Evolutionary conservation across 495 filamentous ascomycete genomes (phyloP).

Genomic region (Physcia stellaris): DNA sequence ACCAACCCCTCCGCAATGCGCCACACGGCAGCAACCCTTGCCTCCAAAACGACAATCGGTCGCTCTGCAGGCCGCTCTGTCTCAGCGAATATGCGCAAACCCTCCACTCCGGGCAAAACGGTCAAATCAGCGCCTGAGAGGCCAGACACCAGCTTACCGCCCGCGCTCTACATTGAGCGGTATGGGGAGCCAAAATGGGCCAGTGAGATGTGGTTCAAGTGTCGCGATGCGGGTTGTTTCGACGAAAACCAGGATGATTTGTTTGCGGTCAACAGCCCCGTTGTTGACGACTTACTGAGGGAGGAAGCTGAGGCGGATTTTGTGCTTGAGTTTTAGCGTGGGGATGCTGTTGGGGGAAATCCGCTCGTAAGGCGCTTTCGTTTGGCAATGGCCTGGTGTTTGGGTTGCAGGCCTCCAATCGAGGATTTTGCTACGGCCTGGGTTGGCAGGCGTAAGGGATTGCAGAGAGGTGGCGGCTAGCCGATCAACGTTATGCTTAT

Average conservation of each 20-base stretch:
- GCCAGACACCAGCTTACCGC: slow-evolving; percentile 22
- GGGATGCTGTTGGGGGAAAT: too few relatives aligned
- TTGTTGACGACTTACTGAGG: slow-evolving; percentile 10
- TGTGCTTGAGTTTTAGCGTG: slow-evolving; percentile 4
- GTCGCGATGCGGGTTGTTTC: slow-evolving; percentile 26
- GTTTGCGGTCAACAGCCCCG: slow-evolving; percentile 5
- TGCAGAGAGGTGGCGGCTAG: too few relatives aligned
- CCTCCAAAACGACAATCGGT: slow-evolving; percentile 64
- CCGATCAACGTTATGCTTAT: too few relatives aligned
- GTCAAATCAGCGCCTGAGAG: slow-evolving; percentile 1
- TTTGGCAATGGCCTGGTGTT: too few relatives aligned
- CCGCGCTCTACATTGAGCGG: slow-evolving; percentile 30
- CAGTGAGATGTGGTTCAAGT: slow-evolving; percentile 30
- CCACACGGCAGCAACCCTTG: slow-evolving; percentile 45
- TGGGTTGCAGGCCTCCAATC: too few relatives aligned
- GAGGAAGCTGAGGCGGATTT: slow-evolving; percentile 16
- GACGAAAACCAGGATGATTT: slow-evolving; percentile 19
- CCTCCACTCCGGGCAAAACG: slow-evolving; percentile 7
- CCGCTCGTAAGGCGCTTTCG: too few relatives aligned
- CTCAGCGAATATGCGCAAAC: slow-evolving; percentile 33
- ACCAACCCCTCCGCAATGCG: slow-evolving; percentile 41
- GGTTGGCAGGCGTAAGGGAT: too few relatives aligned
- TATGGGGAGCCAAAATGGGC: slow-evolving; percentile 28
- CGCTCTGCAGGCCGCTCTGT: slow-evolving; percentile 63
- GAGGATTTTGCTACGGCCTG: too few relatives aligned